Conservation (phyloP, 139 green algal species). For the Spirogloea muscicola region DNA sequence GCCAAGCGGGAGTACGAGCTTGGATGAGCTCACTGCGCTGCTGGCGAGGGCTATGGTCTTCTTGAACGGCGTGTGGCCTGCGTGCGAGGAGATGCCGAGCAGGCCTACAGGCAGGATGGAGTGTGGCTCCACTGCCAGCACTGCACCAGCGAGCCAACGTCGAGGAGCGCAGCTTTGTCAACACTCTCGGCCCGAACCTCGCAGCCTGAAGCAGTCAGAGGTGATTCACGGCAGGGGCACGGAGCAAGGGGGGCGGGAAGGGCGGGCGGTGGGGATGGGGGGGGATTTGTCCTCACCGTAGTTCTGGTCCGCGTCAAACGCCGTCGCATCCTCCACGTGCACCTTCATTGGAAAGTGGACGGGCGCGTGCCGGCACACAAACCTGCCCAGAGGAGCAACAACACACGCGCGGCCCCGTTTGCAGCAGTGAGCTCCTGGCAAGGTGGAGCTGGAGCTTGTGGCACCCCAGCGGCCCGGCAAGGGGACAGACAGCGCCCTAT, state of each 20-base stretch:
- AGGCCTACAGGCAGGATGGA: constrained; percentile 26
- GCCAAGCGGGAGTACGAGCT: no score
- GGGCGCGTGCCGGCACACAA: not conserved
- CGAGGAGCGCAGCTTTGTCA: no score
- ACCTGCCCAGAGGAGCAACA: not conserved
- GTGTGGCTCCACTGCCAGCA: constrained; percentile 34
- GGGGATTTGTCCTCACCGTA: constrained; percentile 2
- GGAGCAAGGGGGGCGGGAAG: no score
- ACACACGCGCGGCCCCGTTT: not conserved
- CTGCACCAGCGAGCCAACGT: no score
- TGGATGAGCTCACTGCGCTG: no score
- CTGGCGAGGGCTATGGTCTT: not conserved
- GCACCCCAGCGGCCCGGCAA: no score
- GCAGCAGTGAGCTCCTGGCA: not conserved
- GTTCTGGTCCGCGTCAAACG: not conserved
- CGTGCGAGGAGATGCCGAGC: not conserved
- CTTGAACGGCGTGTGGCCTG: not conserved
- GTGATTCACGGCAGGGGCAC: no score
- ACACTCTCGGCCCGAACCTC: no score
- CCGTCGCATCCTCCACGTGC: not conserved
- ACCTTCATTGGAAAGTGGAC: constrained; percentile 7
- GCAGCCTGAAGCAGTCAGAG: no score
- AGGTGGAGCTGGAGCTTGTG: not conserved
- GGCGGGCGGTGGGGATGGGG: no score
- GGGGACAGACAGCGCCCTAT: not conserved